phyloP scores from a whole-genome alignment of 441 rosid genomes.

The Gossypium aridum region DNA sequence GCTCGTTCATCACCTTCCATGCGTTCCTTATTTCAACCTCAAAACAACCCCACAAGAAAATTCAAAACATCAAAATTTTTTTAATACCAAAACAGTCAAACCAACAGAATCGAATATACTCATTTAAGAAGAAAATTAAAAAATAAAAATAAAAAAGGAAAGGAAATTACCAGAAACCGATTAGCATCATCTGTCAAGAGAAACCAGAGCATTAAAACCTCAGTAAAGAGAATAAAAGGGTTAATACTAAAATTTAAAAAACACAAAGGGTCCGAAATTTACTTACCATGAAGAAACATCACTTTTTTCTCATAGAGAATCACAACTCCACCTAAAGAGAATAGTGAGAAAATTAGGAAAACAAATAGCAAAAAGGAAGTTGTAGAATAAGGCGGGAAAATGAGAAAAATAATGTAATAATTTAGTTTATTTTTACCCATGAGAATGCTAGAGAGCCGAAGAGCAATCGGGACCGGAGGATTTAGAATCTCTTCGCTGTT shows the following conservation, averaged over 20 bases:
- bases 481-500: constrained; percentile 84
- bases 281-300: constrained; percentile 72
- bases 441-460: constrained; percentile 83
- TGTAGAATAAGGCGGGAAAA: background rate
- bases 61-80: background rate
- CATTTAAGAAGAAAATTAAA: background rate
- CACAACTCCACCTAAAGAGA: constrained; percentile 70
- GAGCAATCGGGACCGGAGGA: constrained; percentile 89
- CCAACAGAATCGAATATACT: background rate
- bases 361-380: background rate
- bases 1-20: constrained; percentile 67
- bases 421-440: constrained; percentile 50
- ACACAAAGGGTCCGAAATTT: background rate
- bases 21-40: constrained; percentile 81
- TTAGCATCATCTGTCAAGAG: constrained; percentile 63
- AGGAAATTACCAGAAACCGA: constrained; percentile 61
- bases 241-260: constrained; percentile 5
- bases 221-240: background rate
- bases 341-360: background rate
- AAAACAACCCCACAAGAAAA: background rate
- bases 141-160: background rate
- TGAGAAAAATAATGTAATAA: background rate
- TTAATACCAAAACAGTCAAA: background rate
- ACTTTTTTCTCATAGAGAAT: constrained; percentile 88
- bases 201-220: constrained; percentile 4